Evolutionary conservation across 805 yeast species (phyloP), one percentile per base, ranked within the genome.

Genomic region (Ogataea trehalophila): DNA sequence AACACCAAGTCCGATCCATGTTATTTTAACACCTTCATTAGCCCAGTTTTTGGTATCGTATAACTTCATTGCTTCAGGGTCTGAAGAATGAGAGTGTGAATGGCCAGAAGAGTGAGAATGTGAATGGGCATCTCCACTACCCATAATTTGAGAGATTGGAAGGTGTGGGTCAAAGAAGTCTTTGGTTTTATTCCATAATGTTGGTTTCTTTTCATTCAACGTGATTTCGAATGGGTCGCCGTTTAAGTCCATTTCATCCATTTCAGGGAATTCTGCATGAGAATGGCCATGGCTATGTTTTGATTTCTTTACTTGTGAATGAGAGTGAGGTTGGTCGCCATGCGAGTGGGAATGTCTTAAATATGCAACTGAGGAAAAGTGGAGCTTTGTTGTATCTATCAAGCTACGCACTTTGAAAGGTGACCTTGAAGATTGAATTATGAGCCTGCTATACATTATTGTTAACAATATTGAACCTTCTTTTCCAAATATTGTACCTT

Each of bases 1-100:
- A 39, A 87, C 88, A 29, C 82, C 68, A 38, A 92, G 74, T 0
- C 99, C 99, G 44, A 92, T 73, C 87, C 96, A 86, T 0, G 99
- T 92, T 56, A 92, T 90, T 56, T 94, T 76, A 16, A 89, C 95
- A 13, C 95, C 97, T 2, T 96, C 95, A 61, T 89, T 87, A 22
- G 73, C 67, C 44, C 75, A 66, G 43, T 75, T 70, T 45, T 71
- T 76, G 53, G 69, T 70, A 61, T 73, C 62, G 49, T 62, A 64
- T 13, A 77, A 62, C 47, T 75, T 74, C 47, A 73, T 64, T n/a
- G 77, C 72, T 47, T 70, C 74, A 40, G 73, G 73, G 41, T 68
- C 65, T 15, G 56, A 20, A 7, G 60, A 49, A 57, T 75, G 80
- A 16, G 77, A 56, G 51, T 75, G 80, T 14, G 63, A 53, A 37